Evolutionary conservation across 2,329 filamentous ascomycete species (phyloP).

Genomic region (Penicillium occitanis): DNA sequence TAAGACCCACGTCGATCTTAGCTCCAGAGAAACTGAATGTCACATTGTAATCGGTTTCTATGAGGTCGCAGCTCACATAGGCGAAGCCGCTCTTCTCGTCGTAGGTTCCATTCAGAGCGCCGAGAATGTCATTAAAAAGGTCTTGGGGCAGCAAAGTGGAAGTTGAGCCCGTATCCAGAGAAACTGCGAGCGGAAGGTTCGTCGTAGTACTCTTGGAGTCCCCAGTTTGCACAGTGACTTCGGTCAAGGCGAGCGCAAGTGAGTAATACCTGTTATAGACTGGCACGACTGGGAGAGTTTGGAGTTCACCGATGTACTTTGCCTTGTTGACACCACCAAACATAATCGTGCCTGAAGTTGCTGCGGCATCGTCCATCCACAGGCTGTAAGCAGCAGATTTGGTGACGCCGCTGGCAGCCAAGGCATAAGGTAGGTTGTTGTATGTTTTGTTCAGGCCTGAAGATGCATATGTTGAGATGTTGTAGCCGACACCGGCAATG

Average conservation of each 20-base stretch:
- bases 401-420: slow-evolving; percentile 61
- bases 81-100: slow-evolving; percentile 47
- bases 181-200: slow-evolving; percentile 55
- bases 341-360: slow-evolving; percentile 60
- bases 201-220: slow-evolving; percentile 23
- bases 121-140: slow-evolving; percentile 52
- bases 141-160: slow-evolving; percentile 65
- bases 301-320: slow-evolving; percentile 67
- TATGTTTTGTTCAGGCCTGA: slow-evolving; percentile 52
- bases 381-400: slow-evolving; percentile 55
- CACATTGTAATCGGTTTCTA: slow-evolving; percentile 43
- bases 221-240: slow-evolving; percentile 44
- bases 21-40: slow-evolving; percentile 57
- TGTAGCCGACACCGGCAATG: slow-evolving; percentile 80
- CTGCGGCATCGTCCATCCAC: slow-evolving; percentile 57
- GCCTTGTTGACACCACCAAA: slow-evolving; percentile 76
- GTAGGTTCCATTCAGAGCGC: slow-evolving; percentile 42
- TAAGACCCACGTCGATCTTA: slow-evolving; percentile 54
- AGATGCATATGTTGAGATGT: slow-evolving; percentile 64
- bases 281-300: slow-evolving; percentile 61
- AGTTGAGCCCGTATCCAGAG: slow-evolving; percentile 70
- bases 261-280: slow-evolving; percentile 53
- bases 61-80: slow-evolving; percentile 50
- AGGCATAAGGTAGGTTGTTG: slow-evolving; percentile 63
- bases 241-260: slow-evolving; percentile 63